Evolutionary conservation across 495 filamentous ascomycete genomes (phyloP).

Genomic region (Baudoinia panamericana): DNA sequence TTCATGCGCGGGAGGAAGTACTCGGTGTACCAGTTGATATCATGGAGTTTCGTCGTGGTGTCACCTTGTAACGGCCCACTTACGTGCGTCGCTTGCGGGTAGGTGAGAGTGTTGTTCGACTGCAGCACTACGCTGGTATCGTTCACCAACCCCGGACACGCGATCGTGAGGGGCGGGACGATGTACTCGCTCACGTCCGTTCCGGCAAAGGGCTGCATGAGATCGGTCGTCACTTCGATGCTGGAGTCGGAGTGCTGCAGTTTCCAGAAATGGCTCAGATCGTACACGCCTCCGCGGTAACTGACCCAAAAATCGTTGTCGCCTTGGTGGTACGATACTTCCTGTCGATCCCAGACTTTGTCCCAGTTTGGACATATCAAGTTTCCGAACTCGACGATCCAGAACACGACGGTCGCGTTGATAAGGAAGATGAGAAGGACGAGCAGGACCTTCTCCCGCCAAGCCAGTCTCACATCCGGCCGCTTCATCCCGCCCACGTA

Average conservation of each 20-base stretch:
- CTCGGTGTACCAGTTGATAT: slow-evolving; percentile 61
- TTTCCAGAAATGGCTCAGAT: slow-evolving; percentile 78
- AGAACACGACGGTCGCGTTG: slow-evolving; percentile 80
- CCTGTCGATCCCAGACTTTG: slow-evolving; percentile 69
- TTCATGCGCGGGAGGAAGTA: slow-evolving; percentile 67
- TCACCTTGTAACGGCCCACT: slow-evolving; percentile 50
- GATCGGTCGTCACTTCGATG: slow-evolving; percentile 44
- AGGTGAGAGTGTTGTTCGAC: slow-evolving; percentile 47
- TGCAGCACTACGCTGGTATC: slow-evolving; percentile 39
- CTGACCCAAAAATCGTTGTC: slow-evolving; percentile 76
- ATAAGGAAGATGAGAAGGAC: slow-evolving; percentile 66
- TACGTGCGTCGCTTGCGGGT: slow-evolving; percentile 45
- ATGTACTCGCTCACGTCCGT: slow-evolving; percentile 75
- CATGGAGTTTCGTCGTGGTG: slow-evolving; percentile 39
- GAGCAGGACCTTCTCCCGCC: slow-evolving; percentile 87
- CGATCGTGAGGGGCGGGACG: slow-evolving; percentile 57
- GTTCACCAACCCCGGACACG: slow-evolving; percentile 54
- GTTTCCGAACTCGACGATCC: slow-evolving; percentile 74
- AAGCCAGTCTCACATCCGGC: slow-evolving; percentile 91
- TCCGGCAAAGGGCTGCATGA: slow-evolving; percentile 68
- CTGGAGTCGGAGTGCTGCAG: slow-evolving; percentile 61
- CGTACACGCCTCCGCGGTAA: slow-evolving; percentile 80
- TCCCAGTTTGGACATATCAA: slow-evolving; percentile 82
- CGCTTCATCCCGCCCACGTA: slow-evolving; percentile 90
- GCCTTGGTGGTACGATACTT: slow-evolving; percentile 59